Evolutionary conservation across 139 green algal species (phyloP), one percentile per base, ranked within the genome.

Genomic region (Pedinophyceae sp.): DNA sequence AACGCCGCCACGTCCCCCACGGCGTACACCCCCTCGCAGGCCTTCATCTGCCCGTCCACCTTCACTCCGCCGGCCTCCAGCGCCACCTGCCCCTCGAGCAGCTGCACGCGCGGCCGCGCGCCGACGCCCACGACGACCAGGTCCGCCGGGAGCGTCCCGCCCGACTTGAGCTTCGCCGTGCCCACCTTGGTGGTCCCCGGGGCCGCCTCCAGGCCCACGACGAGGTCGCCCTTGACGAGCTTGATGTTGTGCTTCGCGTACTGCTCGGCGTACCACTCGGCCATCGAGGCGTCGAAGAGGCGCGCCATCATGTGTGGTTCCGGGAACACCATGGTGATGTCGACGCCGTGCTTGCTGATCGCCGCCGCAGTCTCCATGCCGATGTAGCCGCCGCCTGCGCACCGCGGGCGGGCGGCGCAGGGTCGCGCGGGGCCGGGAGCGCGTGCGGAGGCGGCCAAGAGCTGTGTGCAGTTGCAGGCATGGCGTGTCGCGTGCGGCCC

Each of bases 321-420:
- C 0, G 86, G 84, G 41, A 86, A 86, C 1, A 94, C 74, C 50
- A 96, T 75, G 0, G 84, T 90, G 1, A 84, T 73, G 0, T 85
- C 46, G 52, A 95, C 53, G 6, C 83, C 84, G 52, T 89, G 76
- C 22, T 67, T 48, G 2, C 53, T 64, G 30, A 96, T 65, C 0
- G 48, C 72, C 28, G 81, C 76, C 3, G 77, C 77, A 18, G 68
- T 64, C 62, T 90, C 81, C 48, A 84, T 59, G 48, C 88, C 88
- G 59, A 96, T 96, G 77, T 96, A 96, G 22, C 87, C 87, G 46
- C 87, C 87, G 23, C 87, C 87, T 29, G 95, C 68, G 7, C n/a
- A n/a, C n/a, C n/a, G 75, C 61, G n/a, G n/a, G n/a, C n/a, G n/a
- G 40, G 19, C 40, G 40, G 40, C 40, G n/a, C n/a, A n/a, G n/a